A percentile compares a stretch with the other conserved stretches of the same genome.
Conservation (phyloP, 805 yeast species). For the Cyberlindnera saturnus region DNA sequence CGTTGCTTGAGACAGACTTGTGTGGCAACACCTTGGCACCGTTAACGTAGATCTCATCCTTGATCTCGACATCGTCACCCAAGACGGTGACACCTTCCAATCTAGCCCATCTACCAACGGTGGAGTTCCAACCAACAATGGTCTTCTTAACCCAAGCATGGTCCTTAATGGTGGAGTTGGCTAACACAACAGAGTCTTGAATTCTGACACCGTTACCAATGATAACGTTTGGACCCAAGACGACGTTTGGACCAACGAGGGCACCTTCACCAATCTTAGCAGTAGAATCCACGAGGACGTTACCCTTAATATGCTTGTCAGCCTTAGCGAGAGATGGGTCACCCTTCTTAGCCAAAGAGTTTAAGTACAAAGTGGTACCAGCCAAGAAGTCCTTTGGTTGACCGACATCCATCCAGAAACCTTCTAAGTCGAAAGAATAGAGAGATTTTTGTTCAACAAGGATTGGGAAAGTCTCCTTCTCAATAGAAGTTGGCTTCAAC, state of each 20-base stretch:
- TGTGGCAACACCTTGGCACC: constrained; percentile 99
- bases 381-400: constrained; percentile 99
- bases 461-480: constrained; percentile 98
- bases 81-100: constrained; percentile 95
- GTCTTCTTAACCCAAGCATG: constrained; percentile 98
- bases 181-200: constrained; percentile 87
- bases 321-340: constrained; percentile 57
- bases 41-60: constrained; percentile 97
- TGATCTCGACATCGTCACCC: constrained; percentile 98
- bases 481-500: constrained; percentile 97
- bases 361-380: constrained; percentile 89
- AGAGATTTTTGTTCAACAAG: constrained; percentile 84
- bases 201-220: constrained; percentile 99
- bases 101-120: constrained; percentile 98
- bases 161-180: constrained; percentile 87
- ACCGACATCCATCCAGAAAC: constrained; percentile 99
- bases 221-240: constrained; percentile 92
- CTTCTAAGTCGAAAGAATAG: constrained; percentile 96
- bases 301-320: constrained; percentile 73
- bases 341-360: constrained; percentile 75
- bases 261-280: constrained; percentile 91
- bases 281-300: constrained; percentile 89
- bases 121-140: constrained; percentile 98
- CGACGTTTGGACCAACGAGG: constrained; percentile 97
- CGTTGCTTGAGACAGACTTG: constrained; percentile 92